Evolutionary conservation across 1,139 yeast species (phyloP), one percentile per base, ranked within the genome.

Genomic region (Yamadazyma jaroonii): DNA sequence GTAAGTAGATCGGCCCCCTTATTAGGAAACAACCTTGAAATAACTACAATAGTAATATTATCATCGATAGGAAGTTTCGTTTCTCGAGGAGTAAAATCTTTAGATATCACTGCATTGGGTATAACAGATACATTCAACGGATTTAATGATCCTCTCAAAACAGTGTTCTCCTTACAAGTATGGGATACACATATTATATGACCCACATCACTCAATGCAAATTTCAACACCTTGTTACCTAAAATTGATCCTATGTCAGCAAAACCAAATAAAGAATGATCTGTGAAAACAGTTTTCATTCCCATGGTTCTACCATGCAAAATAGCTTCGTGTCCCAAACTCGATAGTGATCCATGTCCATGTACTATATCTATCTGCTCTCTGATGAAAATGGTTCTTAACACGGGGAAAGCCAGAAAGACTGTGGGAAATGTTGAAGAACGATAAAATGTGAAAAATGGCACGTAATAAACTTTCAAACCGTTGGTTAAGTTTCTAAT

Each of bases 91-190:
- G 61, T 59, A 54, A 94, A 94, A 55, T 90, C 95, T 32, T 77
- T 75, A 5, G 94, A 77, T 1, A 92, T 80, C 9, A 94, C 95
- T 0, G 99, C 99, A 60, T 94, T 94, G 0, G 99, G 99, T 12
- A 94, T 92, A 15, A 90, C 99, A 13, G 90, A 82, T 4, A 90
- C 94, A 39, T 67, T 66, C 8, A 74, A 56, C 0, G 97, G 97
- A 48, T 88, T 86, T 31, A 90, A 62, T 1, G 85, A 79, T 0
- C 95, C 96, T 39, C 99, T 64, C 12, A 92, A 67, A 2, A 90
- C 96, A 3, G 96, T 89, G 53, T 94, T 94, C 52, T 94, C 99
- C 57, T 92, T 90, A 59, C 97, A 89, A 0, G 97, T 92, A 56
- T 94, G 95, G 3, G 96, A 87, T 2, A 94, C 99, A 58, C 97